Percentiles rank a stretch among this genome's conserved stretches.
Conservation (phyloP, 1,139 yeast species). For the Diutina siamensis region DNA sequence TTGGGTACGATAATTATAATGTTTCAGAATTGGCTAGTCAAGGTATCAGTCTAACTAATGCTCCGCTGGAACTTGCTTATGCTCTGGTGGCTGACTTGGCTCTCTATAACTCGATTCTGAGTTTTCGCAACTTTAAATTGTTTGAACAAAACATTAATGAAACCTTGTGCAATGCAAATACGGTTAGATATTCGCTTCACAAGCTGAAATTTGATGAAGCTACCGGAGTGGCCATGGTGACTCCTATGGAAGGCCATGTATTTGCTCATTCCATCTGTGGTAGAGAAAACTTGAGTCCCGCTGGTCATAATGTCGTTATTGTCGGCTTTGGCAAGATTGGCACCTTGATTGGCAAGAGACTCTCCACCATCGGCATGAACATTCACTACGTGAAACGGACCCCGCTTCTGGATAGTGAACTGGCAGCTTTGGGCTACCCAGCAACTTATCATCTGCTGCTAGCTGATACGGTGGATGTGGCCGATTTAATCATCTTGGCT, state of each 20-base stretch:
- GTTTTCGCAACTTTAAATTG: slow-evolving; percentile 49
- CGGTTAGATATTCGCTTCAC: slow-evolving; percentile 26
- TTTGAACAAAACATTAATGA: slow-evolving; percentile 30
- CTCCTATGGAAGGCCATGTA: slow-evolving; percentile 19
- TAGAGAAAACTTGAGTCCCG: slow-evolving; percentile 34
- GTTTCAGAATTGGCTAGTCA: slow-evolving; percentile 21
- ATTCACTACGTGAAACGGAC: slow-evolving; percentile 53
- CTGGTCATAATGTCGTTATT: slow-evolving; percentile 50
- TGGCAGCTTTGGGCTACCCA: slow-evolving; percentile 28
- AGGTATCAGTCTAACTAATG: slow-evolving; percentile 48
- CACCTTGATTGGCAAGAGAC: slow-evolving; percentile 45
- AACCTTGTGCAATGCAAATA: slow-evolving; percentile 26
- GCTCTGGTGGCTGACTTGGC: slow-evolving; percentile 72
- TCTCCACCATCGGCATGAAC: slow-evolving; percentile 53
- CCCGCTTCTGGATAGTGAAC: slow-evolving; percentile 26
- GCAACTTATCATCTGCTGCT: slow-evolving; percentile 28
- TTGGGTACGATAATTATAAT: slow-evolving; percentile 59
- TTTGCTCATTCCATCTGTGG: slow-evolving; percentile 36
- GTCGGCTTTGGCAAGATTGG: slow-evolving; percentile 81
- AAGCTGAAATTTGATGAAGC: slow-evolving; percentile 11
- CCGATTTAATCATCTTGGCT: slow-evolving; percentile 55
- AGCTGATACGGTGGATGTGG: slow-evolving; percentile 22
- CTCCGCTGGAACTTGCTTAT: slow-evolving; percentile 49
- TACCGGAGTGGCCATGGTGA: slow-evolving; percentile 13
- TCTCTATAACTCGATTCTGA: slow-evolving; percentile 43